Evolutionary conservation across 176 grass and related monocot genomes (phyloP), one percentile per base, ranked within the genome.

Genomic region (Cenchrus purpureus): DNA sequence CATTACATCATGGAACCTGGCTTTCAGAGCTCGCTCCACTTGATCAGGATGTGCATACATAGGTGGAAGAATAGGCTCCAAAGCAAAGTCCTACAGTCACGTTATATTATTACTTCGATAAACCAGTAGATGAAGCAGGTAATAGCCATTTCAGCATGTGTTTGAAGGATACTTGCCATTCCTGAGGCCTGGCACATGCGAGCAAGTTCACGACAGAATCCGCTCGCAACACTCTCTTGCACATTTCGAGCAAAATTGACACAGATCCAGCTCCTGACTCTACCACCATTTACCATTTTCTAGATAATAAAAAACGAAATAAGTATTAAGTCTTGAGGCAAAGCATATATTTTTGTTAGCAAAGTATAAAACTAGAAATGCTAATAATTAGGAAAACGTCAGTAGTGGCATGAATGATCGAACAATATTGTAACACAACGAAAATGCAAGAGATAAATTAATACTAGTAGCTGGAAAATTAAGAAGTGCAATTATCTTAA

Each of bases 251-350:
- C 78, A 29, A 98, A 98, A 68, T 93, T 95, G 55, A 98, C 90
- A 67, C 95, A 98, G 12, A 86, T 74, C 95, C 95, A 95, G 82
- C 82, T 91, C 53, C 79, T 87, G 10, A 98, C 92, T 90, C 70
- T 92, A 63, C 92, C 95, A 46, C 92, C 95, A 69, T 93, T 95
- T 74, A 91, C 89, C 95, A 98, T 89, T 95, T 98, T 98, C 95
- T 98, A 28, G 46, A 92, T 25, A 84, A 80, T 6, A 59, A 48
- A 49, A 73, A 57, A 65, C 5, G 29, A 65, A 71, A 69, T 54
- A 72, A 13, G 65, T 22, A 57, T 40, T 68, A 81, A 81, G 52
- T 59, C 15, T n/a, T 46, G 0, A 84, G 6, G 61, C 2, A 62
- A 57, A 55, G 43, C 7, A 80, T 19, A 71, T 5, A 75, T 78